These are phyloP conservation scores for Thymus mandschuricus DNA, from an alignment of 257 asterid genomes.

Conservation along the genomic window DNA sequence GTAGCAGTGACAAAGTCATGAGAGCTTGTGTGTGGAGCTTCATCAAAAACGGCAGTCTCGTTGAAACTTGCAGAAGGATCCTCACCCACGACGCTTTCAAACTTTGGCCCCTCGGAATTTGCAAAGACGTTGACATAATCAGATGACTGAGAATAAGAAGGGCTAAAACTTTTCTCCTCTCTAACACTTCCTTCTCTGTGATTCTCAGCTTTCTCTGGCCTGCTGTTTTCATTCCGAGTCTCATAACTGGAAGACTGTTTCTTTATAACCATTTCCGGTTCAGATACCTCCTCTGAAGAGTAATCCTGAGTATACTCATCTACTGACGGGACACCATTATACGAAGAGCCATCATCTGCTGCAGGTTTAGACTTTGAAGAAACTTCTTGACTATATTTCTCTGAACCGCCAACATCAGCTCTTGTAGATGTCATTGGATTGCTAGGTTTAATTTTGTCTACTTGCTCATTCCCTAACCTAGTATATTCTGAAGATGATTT, in stretches of 20 bases:
- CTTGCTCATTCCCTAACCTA: constrained; percentile 37
- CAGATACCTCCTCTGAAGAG: constrained; percentile 37
- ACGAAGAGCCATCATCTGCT: constrained; percentile 35
- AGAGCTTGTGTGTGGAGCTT: constrained; percentile 42
- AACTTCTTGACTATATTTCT: constrained; percentile 37
- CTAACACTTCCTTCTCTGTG: constrained; percentile 43
- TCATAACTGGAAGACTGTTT: constrained; percentile 42
- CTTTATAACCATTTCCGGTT: constrained; percentile 26
- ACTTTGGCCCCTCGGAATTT: constrained; percentile 42
- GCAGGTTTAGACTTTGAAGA: constrained; percentile 47
- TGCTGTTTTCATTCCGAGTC: constrained; percentile 38
- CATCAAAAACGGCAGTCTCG: constrained; percentile 35
- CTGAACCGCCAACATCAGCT: constrained; percentile 35
- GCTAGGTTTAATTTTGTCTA: constrained; percentile 34
- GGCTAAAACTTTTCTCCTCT: constrained; percentile 43
- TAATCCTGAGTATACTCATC: constrained; percentile 40
- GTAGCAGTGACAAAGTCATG: constrained; percentile 49
- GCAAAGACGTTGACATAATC: constrained; percentile 52
- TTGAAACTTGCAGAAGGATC: constrained; percentile 37
- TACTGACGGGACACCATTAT: constrained; percentile 38
- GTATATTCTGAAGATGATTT: constrained; percentile 35
- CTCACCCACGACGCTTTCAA: constrained; percentile 40
- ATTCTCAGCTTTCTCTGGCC: constrained; percentile 43
- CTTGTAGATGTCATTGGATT: constrained; percentile 35
- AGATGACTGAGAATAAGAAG: constrained; percentile 52